Evolutionary conservation across 2,329 filamentous ascomycete genomes (phyloP).

Genomic region (Trichoderma simmonsii): DNA sequence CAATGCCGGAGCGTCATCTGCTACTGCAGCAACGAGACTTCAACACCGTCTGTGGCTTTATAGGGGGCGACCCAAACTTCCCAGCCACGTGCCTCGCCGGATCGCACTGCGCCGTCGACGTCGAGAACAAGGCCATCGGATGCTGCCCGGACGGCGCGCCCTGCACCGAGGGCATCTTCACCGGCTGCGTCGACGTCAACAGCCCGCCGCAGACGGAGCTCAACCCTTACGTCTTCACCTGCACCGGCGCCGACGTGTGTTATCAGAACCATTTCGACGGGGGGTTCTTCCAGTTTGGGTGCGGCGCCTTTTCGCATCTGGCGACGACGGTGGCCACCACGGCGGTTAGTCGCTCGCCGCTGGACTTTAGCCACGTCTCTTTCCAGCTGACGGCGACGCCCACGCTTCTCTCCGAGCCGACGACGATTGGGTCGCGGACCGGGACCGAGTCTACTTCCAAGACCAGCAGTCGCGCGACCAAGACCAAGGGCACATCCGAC

Average conservation of each 20-base stretch:
- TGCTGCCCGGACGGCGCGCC: conserved; percentile 52
- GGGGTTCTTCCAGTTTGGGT: conserved; percentile 56
- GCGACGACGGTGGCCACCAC: conserved; percentile 48
- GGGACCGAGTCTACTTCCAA: background rate
- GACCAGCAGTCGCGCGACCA: background rate
- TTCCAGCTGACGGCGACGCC: conserved; percentile 41
- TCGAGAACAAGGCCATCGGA: conserved; percentile 47
- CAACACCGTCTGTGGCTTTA: conserved; percentile 58
- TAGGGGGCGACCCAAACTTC: conserved; percentile 49
- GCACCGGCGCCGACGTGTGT: conserved; percentile 49
- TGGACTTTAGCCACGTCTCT: conserved; percentile 39
- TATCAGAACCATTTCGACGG: conserved; percentile 55
- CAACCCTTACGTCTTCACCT: conserved; percentile 57
- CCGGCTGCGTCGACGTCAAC: conserved; percentile 53
- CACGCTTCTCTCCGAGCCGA: conserved; percentile 40
- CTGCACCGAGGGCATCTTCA: conserved; percentile 56
- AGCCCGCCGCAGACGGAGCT: conserved; percentile 48
- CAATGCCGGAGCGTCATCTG: background rate
- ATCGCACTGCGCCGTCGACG: conserved; percentile 57
- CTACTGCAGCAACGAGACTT: conserved; percentile 37
- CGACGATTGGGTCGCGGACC: conserved; percentile 35
- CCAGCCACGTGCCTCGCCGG: conserved; percentile 57
- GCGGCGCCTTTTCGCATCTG: conserved; percentile 46
- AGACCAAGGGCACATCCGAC: background rate
- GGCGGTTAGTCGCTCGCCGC: conserved; percentile 39